Conservation (phyloP, 176 grass and related monocot genomes). For the Carex cristatella region DNA sequence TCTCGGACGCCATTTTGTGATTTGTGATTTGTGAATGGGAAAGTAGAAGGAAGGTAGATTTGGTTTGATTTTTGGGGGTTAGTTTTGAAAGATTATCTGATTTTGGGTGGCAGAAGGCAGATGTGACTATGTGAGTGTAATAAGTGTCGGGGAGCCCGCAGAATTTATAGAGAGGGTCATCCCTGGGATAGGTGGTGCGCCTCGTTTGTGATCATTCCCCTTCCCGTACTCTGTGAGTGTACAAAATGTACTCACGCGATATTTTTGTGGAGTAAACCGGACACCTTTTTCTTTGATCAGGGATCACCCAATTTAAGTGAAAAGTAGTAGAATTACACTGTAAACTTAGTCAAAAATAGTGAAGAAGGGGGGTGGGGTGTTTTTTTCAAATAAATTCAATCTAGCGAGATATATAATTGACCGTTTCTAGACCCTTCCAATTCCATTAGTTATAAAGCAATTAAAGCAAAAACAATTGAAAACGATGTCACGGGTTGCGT, state of each 20-base stretch:
- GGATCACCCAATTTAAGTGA: neutral
- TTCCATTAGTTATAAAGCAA: neutral
- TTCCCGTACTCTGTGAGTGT: neutral
- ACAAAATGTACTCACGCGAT: neutral
- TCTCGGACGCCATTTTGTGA: constrained; percentile 12
- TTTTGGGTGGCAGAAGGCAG: neutral
- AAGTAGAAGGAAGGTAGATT: neutral
- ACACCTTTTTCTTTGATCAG: neutral
- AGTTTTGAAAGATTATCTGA: neutral
- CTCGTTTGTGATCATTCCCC: neutral
- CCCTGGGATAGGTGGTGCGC: neutral
- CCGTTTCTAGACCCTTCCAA: neutral
- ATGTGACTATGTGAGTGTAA: neutral
- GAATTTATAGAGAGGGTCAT: neutral
- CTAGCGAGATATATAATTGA: neutral
- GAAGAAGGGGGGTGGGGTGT: neutral
- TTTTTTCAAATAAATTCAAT: neutral
- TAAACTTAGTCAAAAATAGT: neutral
- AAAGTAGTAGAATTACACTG: neutral
- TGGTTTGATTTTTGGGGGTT: neutral
- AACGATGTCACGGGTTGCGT: neutral
- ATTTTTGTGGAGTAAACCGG: neutral
- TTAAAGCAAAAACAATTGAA: neutral
- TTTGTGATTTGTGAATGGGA: neutral
- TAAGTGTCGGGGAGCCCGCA: no score